Evolutionary conservation across 768 basidiomycete species (phyloP).

Genomic region (Amyloporia xantha): DNA sequence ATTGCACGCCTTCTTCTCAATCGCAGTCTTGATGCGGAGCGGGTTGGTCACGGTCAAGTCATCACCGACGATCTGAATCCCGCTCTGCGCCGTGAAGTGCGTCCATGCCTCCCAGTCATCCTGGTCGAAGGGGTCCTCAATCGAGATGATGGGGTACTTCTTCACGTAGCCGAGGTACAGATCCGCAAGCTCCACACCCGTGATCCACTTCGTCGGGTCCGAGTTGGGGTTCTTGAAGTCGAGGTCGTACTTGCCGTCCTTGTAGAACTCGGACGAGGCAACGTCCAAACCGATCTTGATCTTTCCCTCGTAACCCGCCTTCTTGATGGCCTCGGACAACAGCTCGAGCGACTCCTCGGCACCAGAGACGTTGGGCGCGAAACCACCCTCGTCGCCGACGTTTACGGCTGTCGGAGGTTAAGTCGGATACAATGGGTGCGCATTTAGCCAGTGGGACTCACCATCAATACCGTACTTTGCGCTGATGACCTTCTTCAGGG

Average conservation of each 20-base stretch:
- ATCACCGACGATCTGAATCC: conserved; percentile 91
- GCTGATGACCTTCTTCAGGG: conserved; percentile 97
- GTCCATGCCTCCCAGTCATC: conserved; percentile 99
- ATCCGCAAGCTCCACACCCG: conserved; percentile 87
- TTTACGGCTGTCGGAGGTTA: conserved; percentile 67
- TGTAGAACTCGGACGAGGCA: conserved; percentile 99
- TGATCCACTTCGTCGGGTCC: conserved; percentile 93
- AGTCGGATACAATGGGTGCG: no score
- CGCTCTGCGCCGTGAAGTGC: conserved; percentile 74
- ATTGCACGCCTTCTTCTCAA: conserved; percentile 99
- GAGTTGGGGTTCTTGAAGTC: conserved; percentile 99
- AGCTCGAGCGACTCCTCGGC: conserved; percentile 98
- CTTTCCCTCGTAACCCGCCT: conserved; percentile 97
- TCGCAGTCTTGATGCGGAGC: conserved; percentile 93
- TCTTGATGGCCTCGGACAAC: conserved; percentile 91
- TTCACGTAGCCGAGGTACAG: conserved; percentile 81
- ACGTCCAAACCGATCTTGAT: conserved; percentile 98
- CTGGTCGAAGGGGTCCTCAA: conserved; percentile 99
- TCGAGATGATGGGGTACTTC: conserved; percentile 93
- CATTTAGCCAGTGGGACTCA: conserved; percentile 29
- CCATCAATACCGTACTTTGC: conserved; percentile 99
- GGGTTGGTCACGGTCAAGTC: conserved; percentile 99
- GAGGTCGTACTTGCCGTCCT: conserved; percentile 98
- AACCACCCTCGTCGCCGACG: conserved; percentile 99
- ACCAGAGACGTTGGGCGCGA: conserved; percentile 95